Evolutionary conservation across 208 protist genomes (phyloP), one percentile per base, ranked within the genome.

Genomic region (Acanthamoeba divionensis): DNA sequence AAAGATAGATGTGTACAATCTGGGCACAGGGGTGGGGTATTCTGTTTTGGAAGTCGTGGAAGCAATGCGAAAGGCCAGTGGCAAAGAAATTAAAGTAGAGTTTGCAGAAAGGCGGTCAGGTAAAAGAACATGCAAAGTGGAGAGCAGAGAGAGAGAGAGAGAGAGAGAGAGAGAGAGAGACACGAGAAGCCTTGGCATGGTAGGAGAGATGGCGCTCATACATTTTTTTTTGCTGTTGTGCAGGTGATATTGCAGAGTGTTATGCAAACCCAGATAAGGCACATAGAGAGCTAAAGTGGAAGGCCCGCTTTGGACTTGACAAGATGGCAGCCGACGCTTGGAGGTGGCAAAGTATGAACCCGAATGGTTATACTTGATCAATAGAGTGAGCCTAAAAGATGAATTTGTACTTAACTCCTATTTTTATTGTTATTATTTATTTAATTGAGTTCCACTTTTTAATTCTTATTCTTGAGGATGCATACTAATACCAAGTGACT

Each of bases 21-120:
- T 99, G 26, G 98, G 98, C 52, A 98, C 97, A 9, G 97, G 97
- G 55, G 93, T 92, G 33, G 97, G 97, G 41, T 97, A 96, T 90
- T 98, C 97, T 12, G 98, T 99, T 18, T 93, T 98, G 15, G 97
- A 99, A 87, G 98, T 99, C 90, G 95, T 98, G 47, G 90, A 95
- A 63, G 97, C 97, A 47, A 96, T 98, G 26, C 94, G 97, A 24
- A 95, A 95, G 38, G 98, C 98, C 1, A 96, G 95, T 15, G 97
- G 97, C 0, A 96, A 97, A 52, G 90, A 95, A 1, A 97, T 99
- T 83, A 94, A 96, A 0, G 96, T 94, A 60, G 93, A 95, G 86
- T 95, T 96, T 26, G 90, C 83, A 7, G 12, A 54, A 8, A 86
- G 94, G 15, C 60, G 93, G 67, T 47, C 63, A 33, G 89, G 63